Conservation (phyloP, 495 filamentous ascomycete species). For the Neurospora sp. region DNA sequence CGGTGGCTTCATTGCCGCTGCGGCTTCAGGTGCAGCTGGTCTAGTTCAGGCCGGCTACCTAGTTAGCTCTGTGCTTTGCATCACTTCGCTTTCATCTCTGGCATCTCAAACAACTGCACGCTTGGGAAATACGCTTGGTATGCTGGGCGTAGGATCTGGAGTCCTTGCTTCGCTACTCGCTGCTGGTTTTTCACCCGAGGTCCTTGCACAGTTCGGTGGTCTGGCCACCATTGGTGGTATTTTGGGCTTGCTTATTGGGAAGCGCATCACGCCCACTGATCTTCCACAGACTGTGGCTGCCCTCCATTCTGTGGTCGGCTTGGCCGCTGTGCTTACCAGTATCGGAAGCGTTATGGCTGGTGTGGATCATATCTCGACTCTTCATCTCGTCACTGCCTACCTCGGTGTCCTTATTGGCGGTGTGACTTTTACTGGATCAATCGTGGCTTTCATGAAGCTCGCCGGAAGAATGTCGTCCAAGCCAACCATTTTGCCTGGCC, state of each 20-base stretch:
- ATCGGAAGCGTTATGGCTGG: conserved; percentile 70
- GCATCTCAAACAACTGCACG: conserved; percentile 68
- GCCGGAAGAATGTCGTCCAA: conserved; percentile 66
- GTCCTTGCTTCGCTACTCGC: conserved; percentile 67
- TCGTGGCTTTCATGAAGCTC: conserved; percentile 74
- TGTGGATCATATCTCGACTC: conserved; percentile 51
- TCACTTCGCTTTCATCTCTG: conserved; percentile 60
- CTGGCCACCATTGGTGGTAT: conserved; percentile 61
- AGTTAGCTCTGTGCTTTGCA: conserved; percentile 68
- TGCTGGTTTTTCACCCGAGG: conserved; percentile 64
- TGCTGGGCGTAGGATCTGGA: conserved; percentile 66
- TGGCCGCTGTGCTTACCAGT: conserved; percentile 72
- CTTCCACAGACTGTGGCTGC: conserved; percentile 76
- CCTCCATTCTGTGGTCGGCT: conserved; percentile 70
- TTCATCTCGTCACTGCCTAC: conserved; percentile 72
- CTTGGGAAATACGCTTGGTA: conserved; percentile 70
- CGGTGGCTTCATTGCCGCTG: conserved; percentile 65
- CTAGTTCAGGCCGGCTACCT: conserved; percentile 74
- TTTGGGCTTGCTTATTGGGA: conserved; percentile 58
- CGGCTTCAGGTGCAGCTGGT: conserved; percentile 65
- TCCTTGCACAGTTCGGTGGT: conserved; percentile 58
- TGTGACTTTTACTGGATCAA: conserved; percentile 73
- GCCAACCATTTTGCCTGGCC: conserved; percentile 55
- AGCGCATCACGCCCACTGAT: conserved; percentile 69
- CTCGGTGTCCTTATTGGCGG: conserved; percentile 72